Base-by-base conservation (phyloP, 306 rosid genomes). In the Astragalus membranaceus region DNA sequence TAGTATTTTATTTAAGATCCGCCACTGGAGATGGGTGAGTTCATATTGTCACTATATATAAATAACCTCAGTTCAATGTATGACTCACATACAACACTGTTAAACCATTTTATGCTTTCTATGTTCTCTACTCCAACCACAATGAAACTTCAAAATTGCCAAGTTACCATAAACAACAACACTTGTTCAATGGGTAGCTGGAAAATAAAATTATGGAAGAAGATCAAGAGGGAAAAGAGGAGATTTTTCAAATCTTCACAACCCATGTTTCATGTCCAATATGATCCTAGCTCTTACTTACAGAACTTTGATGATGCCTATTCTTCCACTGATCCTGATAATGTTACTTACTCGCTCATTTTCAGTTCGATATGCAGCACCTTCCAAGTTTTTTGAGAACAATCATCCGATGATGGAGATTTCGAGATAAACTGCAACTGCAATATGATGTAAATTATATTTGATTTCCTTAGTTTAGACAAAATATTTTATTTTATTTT, bases 281-380 rank as follows among this genome's bases (percentile, higher is more conserved):
- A 89, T 35, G 87, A 92, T 82, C 84, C 75, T 5, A 20, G 74
- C 61, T 80, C 91, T 4, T 88, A 92, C 70, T 80, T 84, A 1
- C 85, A 83, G 78, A 92, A 89, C 65, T 92, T 89, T 5, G 98
- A 92, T 80, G 85, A 85, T 44, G 90, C 87, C 11, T 73, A 57
- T 37, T 78, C 30, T 26, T 26, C 71, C 14, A 74, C 56, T 0
- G 91, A 92, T 17, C 81, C 87, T 0, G 96, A 89, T 51, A 70
- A 58, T 10, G 46, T 79, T 35, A 83, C 81, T 79, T 35, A 83
- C 81, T n/a, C 80, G 92, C 0, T 89, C 96, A 6, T 92, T 92
- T 86, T 89, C 98, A 0, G 96, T 92, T 64, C 69, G 91, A 46
- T 92, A 86, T 44, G 92, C 96, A 63, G 84, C 78, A 77, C 88